Evolutionary conservation across 306 rosid species (phyloP), one percentile per base, ranked within the genome.

Genomic region (Quercus glauca): DNA sequence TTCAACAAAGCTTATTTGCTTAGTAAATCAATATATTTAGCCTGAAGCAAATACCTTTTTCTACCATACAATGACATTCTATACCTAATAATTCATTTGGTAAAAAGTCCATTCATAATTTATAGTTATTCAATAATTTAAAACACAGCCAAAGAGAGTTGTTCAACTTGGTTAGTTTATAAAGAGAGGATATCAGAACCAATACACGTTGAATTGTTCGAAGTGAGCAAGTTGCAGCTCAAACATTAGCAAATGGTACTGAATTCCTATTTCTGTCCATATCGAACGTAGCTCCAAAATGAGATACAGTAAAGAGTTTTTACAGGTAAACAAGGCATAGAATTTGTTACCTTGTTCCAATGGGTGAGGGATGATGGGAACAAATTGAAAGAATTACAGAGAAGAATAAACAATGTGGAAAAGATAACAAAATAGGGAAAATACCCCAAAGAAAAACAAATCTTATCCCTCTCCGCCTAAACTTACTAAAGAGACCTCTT

Each of bases 311-410:
- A 78, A 65, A 37, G 76, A 65, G 80, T 56, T 89, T 79, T 76
- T 81, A 81, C 82, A 78, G 84, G 87, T 76, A 86, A 85, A 83
- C 86, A 82, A 81, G 93, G 89, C 77, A 79, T 75, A 71, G 80
- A 78, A 83, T 86, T 81, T 35, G 70, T 73, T 70, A 74, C 90
- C 90, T 75, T 81, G 86, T 69, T 77, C 85, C 79, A 78, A 81
- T 84, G 79, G 91, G 88, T 79, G 84, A 82, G 86, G 26, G 79
- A 43, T 76, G 73, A 77, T 59, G 84, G 79, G 58, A 82, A 86
- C 87, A 81, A 92, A 91, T 86, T 55, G 80, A 92, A 92, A 73
- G 92, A 91, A 92, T 88, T 53, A 78, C 75, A 79, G 75, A 74
- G 78, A 78, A 85, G 88, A 91, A 92, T 83, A 69, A 86, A 85